Conservation (phyloP, 306 rosid genomes). For the Astragalus membranaceus region DNA sequence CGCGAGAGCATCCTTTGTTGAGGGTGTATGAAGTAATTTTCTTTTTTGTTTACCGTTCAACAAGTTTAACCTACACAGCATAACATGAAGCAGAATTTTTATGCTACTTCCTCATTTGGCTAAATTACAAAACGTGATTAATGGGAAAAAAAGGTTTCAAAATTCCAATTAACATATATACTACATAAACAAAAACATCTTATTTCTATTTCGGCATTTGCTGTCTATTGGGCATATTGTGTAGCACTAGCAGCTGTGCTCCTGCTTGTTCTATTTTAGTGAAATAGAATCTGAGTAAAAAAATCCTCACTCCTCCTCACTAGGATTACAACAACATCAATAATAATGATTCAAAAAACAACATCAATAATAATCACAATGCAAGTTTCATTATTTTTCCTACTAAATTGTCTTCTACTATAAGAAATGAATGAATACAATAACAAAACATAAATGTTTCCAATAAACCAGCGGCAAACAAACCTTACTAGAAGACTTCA, state of each 20-base stretch:
- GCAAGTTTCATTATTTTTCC: background rate
- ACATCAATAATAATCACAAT: background rate
- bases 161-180: background rate
- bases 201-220: background rate
- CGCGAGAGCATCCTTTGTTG: background rate
- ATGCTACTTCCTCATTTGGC: background rate
- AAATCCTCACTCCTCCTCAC: background rate
- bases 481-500: constrained; percentile 73
- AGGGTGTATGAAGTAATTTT: background rate
- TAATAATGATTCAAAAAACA: no score
- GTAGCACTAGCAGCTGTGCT: background rate
- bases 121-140: background rate
- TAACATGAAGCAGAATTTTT: background rate
- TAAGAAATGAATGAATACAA: background rate
- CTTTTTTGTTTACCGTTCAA: background rate
- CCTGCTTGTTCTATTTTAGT: background rate
- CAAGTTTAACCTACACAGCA: background rate
- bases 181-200: background rate
- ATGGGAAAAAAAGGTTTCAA: background rate
- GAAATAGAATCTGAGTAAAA: background rate
- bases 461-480: constrained; percentile 5
- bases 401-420: background rate
- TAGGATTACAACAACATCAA: background rate
- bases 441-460: background rate
- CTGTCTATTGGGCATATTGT: background rate